These are phyloP conservation scores for Emergomyces orientalis DNA, from an alignment of 2,329 filamentous ascomycete genomes.

Conservation along the genomic window DNA sequence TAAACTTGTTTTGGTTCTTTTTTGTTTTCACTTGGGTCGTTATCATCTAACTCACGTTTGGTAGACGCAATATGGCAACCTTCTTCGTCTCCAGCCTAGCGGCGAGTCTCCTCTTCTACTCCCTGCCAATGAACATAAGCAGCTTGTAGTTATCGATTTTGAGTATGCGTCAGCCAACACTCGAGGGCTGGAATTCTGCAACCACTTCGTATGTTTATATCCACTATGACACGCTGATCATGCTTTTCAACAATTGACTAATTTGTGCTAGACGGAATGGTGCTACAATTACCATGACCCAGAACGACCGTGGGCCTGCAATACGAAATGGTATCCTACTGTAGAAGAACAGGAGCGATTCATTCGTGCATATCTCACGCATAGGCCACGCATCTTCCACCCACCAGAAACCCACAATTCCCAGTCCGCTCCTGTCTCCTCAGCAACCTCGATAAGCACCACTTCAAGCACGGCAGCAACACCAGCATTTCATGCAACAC, in stretches of 20 bases:
- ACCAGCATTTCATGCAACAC: constrained; percentile 23
- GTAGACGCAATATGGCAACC: constrained; percentile 96
- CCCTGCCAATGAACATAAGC: constrained; percentile 88
- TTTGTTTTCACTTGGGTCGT: constrained; percentile 4
- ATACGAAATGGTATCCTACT: constrained; percentile 62
- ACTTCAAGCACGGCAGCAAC: constrained; percentile 9
- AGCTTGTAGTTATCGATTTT: constrained; percentile 94
- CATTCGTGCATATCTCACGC: constrained; percentile 75
- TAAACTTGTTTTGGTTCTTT: constrained; percentile 10
- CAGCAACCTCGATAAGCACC: constrained; percentile 39
- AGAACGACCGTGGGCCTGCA: constrained; percentile 56
- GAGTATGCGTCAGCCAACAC: constrained; percentile 90
- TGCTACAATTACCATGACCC: constrained; percentile 91
- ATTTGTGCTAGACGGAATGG: constrained; percentile 62
- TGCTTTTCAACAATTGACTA: neutral
- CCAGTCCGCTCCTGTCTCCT: constrained; percentile 40
- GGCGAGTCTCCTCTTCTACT: constrained; percentile 75
- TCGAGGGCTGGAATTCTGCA: constrained; percentile 83
- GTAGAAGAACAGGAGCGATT: constrained; percentile 75
- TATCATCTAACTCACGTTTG: constrained; percentile 13
- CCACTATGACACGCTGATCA: neutral
- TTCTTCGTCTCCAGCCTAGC: constrained; percentile 64
- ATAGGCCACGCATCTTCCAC: constrained; percentile 50
- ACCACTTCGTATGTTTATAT: constrained; percentile 64
- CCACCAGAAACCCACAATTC: constrained; percentile 20